Base-by-base conservation (phyloP, 805 yeast genomes). In the Pichia ethanolica region DNA sequence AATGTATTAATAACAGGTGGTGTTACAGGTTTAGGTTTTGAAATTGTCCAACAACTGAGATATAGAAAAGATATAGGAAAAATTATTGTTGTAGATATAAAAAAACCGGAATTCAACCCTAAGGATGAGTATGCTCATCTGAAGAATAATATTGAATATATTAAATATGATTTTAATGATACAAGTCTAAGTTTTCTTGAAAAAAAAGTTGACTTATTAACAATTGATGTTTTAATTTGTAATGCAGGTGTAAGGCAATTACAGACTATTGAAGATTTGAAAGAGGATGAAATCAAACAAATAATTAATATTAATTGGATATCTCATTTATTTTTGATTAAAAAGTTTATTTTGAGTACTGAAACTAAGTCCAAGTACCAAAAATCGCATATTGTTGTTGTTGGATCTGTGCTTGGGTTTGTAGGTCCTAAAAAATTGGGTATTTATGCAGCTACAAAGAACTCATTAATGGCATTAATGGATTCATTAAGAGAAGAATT, bases 191-290 rank as follows among this genome's bases (percentile, higher is more conserved):
- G 35, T 59, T 70, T 60, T 62, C 65, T 20, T n/a, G 40, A 26
- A 8, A 20, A 54, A 49, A 66, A 42, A 51, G 26, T 53, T 4
- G 32, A 50, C 10, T 36, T 50, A 7, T 27, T 40, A 13, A 42
- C 47, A 20, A 42, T 60, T 14, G 65, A 73, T 27, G 57, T 73
- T 1, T 50, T 74, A 35, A 59, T 78, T 8, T 70, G 73, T 49
- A 78, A 78, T 55, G 82, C 81, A 3, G 83, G 81, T 4, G 54
- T 71, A 1, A 64, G 81, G 38, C 73, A 71, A 45, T 52, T 55
- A 40, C 60, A 62, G 4, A 52, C 66, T 8, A 49, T 74, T 4
- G 45, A 70, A 27, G 56, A 61, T 5, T 39, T 68, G 39, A 35
- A 56, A 0, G 56, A 51, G 4, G 52, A 49, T 1, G 59, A 63